Conservation (phyloP, 805 yeast genomes). For the Babjeviella inositovora region DNA sequence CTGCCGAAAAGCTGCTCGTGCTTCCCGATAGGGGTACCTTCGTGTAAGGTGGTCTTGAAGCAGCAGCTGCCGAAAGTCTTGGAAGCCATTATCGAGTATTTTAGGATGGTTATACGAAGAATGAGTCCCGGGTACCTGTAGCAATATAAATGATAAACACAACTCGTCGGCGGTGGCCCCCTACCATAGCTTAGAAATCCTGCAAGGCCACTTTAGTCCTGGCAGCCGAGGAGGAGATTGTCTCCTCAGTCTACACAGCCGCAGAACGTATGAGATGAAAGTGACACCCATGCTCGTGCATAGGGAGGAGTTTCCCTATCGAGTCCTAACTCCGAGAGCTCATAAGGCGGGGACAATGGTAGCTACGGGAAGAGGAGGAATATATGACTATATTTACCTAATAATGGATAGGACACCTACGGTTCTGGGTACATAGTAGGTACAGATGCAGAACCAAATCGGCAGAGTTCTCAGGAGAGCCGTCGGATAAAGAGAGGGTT, state of each 20-base stretch:
- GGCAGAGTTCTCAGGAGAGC: not conserved
- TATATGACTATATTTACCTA: conserved; percentile 2
- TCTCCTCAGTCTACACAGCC: no score
- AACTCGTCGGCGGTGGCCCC: no score
- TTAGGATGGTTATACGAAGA: conserved; percentile 2
- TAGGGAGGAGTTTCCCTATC: no score
- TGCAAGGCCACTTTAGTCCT: no score
- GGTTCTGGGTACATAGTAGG: conserved; percentile 1
- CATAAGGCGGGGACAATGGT: no score
- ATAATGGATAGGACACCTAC: conserved; percentile 1
- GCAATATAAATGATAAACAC: no score
- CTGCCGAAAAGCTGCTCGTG: not conserved
- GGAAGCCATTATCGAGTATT: conserved; percentile 1
- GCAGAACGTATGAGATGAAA: no score
- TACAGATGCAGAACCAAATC: not conserved
- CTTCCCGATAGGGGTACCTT: conserved; percentile 9
- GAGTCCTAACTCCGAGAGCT: no score
- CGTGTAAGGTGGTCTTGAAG: conserved; percentile 1
- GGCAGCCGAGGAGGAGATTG: no score
- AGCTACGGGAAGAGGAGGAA: not conserved
- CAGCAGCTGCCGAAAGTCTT: conserved; percentile 1
- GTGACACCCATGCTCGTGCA: no score
- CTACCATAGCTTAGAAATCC: no score
- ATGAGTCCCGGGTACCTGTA: conserved; percentile 2
- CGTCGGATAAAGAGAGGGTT: no score